Evolutionary conservation across 2,329 filamentous ascomycete species (phyloP).

Genomic region (Clonostachys rhizophaga): DNA sequence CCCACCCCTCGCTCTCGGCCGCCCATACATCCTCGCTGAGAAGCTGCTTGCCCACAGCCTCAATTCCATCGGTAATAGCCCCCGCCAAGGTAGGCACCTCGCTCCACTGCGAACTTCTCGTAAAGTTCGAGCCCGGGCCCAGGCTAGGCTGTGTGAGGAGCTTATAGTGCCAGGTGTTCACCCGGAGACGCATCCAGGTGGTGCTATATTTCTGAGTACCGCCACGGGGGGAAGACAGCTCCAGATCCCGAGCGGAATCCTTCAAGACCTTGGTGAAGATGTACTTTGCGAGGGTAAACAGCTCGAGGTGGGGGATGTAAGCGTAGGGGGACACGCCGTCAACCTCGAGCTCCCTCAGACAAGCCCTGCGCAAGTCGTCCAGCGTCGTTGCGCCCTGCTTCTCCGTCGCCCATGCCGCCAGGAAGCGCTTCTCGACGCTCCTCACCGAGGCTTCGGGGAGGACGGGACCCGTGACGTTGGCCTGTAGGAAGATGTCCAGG

Average conservation of each 20-base stretch:
- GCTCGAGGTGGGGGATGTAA: constrained; percentile 76
- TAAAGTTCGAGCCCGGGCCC: constrained; percentile 48
- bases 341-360: constrained; percentile 65
- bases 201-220: constrained; percentile 38
- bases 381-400: constrained; percentile 2
- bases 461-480: constrained; percentile 83
- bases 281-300: constrained; percentile 69
- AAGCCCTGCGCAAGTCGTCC: constrained; percentile 41
- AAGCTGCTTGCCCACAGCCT: constrained; percentile 32
- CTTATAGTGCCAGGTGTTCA: constrained; percentile 66
- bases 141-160: constrained; percentile 53
- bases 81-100: constrained; percentile 53
- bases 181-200: constrained; percentile 63
- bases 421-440: constrained; percentile 18
- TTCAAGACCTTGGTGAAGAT: constrained; percentile 29
- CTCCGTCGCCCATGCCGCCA: constrained; percentile 6
- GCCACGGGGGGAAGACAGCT: constrained; percentile 12
- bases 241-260: constrained; percentile 10
- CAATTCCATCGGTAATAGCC: constrained; percentile 35
- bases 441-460: constrained; percentile 36
- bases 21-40: constrained; percentile 30
- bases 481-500: constrained; percentile 77
- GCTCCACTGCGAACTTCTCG: constrained; percentile 52
- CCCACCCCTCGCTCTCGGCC: constrained; percentile 25
- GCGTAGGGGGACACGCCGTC: constrained; percentile 87